Evolutionary conservation across 495 filamentous ascomycete genomes (phyloP).

Genomic region (Staphylotrichum longicolle): DNA sequence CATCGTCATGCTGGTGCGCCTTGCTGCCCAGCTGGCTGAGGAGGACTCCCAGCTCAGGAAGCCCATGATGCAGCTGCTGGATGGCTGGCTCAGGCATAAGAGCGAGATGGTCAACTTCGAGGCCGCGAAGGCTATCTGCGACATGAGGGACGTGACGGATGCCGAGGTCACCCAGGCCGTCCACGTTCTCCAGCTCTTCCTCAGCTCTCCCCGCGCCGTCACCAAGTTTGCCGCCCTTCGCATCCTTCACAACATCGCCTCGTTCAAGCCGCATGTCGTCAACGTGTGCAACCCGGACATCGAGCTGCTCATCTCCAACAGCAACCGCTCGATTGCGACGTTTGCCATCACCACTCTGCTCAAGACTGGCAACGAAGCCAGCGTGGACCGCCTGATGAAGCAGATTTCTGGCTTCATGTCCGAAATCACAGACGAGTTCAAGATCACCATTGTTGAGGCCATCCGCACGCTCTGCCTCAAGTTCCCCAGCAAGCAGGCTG

Average conservation of each 20-base stretch:
- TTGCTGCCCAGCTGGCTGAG: constrained; percentile 93
- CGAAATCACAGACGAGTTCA: constrained; percentile 98
- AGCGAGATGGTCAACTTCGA: constrained; percentile 99
- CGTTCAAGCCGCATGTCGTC: constrained; percentile 90
- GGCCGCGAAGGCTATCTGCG: constrained; percentile 95
- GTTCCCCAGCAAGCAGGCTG: constrained; percentile 96
- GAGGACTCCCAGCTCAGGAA: constrained; percentile 86
- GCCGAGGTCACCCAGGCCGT: constrained; percentile 89
- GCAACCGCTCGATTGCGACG: constrained; percentile 95
- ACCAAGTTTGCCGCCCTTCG: constrained; percentile 98
- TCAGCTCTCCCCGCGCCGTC: constrained; percentile 92
- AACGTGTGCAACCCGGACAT: constrained; percentile 95
- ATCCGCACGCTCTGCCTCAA: constrained; percentile 95
- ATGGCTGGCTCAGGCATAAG: constrained; percentile 97
- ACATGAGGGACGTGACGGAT: constrained; percentile 89
- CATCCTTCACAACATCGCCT: constrained; percentile 93
- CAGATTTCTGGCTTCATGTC: constrained; percentile 97
- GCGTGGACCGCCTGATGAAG: constrained; percentile 97
- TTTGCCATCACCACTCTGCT: constrained; percentile 97
- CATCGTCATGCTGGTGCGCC: constrained; percentile 82
- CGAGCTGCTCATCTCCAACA: constrained; percentile 91
- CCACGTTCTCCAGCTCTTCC: constrained; percentile 91
- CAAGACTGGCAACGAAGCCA: constrained; percentile 96
- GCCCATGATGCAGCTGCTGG: constrained; percentile 91
- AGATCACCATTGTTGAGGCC: constrained; percentile 98